Percentiles rank a stretch among this genome's conserved stretches.
phyloP scores from a whole-genome alignment of 139 green algal species.

The Coelastrella sp. region DNA sequence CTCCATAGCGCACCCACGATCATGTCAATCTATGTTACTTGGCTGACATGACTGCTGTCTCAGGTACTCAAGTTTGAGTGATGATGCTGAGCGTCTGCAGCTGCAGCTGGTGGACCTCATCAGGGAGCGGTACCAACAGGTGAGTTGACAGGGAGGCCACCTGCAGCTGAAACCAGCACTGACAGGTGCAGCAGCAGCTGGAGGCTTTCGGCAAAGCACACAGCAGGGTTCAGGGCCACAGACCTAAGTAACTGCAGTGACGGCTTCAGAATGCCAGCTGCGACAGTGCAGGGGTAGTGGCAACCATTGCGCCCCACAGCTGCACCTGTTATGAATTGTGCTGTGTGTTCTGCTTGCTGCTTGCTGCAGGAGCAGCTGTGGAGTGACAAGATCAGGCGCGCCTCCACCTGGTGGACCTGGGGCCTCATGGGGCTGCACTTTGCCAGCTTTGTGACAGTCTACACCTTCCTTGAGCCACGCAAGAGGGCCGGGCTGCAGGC shows the following conservation, averaged over 20 bases:
- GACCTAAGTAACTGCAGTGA: not conserved
- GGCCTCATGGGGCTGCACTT: constrained; percentile 62
- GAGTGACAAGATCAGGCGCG: constrained; percentile 64
- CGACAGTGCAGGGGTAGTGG: not conserved
- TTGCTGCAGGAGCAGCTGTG: constrained; percentile 57
- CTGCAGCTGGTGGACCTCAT: constrained; percentile 48
- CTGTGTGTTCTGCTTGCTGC: not conserved
- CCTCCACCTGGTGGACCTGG: constrained; percentile 66
- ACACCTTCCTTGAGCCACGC: constrained; percentile 39
- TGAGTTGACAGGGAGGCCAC: not conserved
- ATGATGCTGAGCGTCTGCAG: constrained; percentile 49
- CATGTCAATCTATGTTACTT: no score
- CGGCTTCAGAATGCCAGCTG: not conserved
- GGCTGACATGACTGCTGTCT: no score
- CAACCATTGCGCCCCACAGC: not conserved
- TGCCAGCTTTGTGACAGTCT: constrained; percentile 47
- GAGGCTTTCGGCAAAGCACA: no score
- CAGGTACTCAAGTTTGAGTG: constrained; percentile 9
- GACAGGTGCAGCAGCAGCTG: not conserved
- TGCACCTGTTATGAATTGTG: not conserved
- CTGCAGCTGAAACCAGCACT: no score
- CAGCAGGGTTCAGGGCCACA: no score
- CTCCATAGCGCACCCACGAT: no score
- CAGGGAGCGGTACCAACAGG: constrained; percentile 59
- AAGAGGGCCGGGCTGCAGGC: constrained; percentile 30